These are phyloP conservation scores for Coffea canephora DNA, from an alignment of 257 asterid species.

Conservation along the genomic window DNA sequence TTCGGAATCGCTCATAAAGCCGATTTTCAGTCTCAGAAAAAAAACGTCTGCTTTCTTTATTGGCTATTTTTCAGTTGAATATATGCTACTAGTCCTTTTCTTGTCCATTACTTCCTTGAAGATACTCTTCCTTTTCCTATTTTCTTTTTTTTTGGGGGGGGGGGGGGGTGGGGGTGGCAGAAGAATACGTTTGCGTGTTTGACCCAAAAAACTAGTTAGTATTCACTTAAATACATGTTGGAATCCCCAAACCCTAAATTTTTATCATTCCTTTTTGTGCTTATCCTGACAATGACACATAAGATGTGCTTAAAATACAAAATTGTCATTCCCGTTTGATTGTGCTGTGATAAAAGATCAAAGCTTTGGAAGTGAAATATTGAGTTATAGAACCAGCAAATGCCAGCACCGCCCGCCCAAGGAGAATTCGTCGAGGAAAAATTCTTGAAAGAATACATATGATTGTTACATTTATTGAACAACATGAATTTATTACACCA, in stretches of 20 bases:
- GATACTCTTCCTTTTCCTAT: constrained; percentile 4
- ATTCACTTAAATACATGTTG: background rate
- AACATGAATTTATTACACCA: background rate
- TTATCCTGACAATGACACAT: background rate
- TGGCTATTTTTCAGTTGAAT: constrained; percentile 20
- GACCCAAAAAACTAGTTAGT: background rate
- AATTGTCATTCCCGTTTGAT: background rate
- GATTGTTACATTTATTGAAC: too few species aligned
- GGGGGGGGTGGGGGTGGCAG: background rate
- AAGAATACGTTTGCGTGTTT: constrained; percentile 4
- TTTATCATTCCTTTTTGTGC: background rate
- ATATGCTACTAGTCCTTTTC: constrained; percentile 20
- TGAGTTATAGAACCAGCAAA: background rate
- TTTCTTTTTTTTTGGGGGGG: background rate
- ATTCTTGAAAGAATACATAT: background rate
- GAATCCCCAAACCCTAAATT: background rate
- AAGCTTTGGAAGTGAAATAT: background rate
- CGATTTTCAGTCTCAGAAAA: background rate
- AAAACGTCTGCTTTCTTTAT: constrained; percentile 1
- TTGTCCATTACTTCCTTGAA: constrained; percentile 17
- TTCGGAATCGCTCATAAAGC: constrained; percentile 18
- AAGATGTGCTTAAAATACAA: too few species aligned
- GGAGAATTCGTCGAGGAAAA: background rate
- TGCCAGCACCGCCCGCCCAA: background rate
- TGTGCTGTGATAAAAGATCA: background rate